Evolutionary conservation across 495 filamentous ascomycete species (phyloP), one percentile per base, ranked within the genome.

Genomic region (Neurospora hispaniola): DNA sequence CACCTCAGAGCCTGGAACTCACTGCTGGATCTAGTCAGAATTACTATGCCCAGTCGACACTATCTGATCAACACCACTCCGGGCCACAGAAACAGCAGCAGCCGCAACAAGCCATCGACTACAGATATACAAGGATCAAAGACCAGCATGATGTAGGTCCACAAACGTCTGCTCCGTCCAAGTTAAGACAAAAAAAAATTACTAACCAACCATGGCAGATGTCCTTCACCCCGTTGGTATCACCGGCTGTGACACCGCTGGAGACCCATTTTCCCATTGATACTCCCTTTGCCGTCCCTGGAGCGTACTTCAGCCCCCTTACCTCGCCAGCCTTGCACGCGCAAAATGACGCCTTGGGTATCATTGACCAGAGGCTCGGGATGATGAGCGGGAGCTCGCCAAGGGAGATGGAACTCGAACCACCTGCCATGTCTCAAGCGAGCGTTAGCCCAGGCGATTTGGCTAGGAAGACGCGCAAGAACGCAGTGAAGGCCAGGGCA

Each of bases 261-360:
- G 94, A 97, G 74, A 87, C 88, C 42, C 91, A 94, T 78, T 97
- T 96, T 80, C 86, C 89, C 62, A 82, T 89, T 35, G 88, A 94
- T 59, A 88, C 90, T 12, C 92, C 94, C 73, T 98, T 93, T 78
- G 89, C 91, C 14, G 89, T 94, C 14, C 91, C 92, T 11, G 90
- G 91, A n/a, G 93, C 94, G 59, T 94, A 96, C 80, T 97, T 98
- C 78, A 98, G 94, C 75, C 96, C 96, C 6, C 84, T 99, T 62
- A 96, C 92, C 2, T 98, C 96, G 35, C 96, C 96, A 0, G 94
- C 95, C 5, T 86, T 98, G 42, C 90, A 95, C 79, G 92, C 93
- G 12, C 93, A 96, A 79, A 89, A 89, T 71, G 81, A 89, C 66
- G 74, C 81, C 77, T 80, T 80, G 72, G 84, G 77, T 14, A 72